Evolutionary conservation across 768 basidiomycete species (phyloP).

Genomic region (Russula sp.): DNA sequence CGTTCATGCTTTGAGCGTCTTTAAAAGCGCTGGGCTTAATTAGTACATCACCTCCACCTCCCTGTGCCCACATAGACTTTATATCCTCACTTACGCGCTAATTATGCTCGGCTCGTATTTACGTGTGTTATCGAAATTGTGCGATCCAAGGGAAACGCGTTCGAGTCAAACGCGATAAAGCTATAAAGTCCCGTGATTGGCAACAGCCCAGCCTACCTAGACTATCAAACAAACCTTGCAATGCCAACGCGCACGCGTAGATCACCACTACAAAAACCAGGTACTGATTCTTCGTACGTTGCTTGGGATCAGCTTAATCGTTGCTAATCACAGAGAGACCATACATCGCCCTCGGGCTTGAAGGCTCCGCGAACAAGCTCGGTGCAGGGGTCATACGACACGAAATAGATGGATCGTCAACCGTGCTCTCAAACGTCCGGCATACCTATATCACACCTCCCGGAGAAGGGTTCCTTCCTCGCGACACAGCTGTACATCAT

Average conservation of each 20-base stretch:
- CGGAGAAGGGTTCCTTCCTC: conserved; percentile 94
- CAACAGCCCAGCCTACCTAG: too few species aligned
- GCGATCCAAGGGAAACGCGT: background rate
- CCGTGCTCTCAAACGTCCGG: conserved; percentile 86
- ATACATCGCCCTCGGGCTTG: conserved; percentile 89
- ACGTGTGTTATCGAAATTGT: background rate
- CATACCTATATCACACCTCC: conserved; percentile 99
- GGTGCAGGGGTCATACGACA: conserved; percentile 93
- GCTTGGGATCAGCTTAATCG: background rate
- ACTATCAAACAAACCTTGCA: background rate
- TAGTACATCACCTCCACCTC: conserved; percentile 8
- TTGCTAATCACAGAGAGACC: conserved; percentile 49
- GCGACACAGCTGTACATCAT: conserved; percentile 95
- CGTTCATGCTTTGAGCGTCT: conserved; percentile 80
- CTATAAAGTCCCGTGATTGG: background rate
- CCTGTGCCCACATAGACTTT: conserved; percentile 23
- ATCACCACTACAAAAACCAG: conserved; percentile 27
- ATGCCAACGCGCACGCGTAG: conserved; percentile 27
- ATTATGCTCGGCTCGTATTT: conserved; percentile 15
- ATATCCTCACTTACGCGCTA: conserved; percentile 28
- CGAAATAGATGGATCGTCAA: conserved; percentile 62
- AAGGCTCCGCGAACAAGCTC: conserved; percentile 97
- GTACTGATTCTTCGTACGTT: conserved; percentile 6
- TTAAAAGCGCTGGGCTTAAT: conserved; percentile 21
- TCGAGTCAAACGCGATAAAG: too few species aligned